Conservation (phyloP, 2,329 filamentous ascomycete species). For the Dothidotthia symphoricarpi region DNA sequence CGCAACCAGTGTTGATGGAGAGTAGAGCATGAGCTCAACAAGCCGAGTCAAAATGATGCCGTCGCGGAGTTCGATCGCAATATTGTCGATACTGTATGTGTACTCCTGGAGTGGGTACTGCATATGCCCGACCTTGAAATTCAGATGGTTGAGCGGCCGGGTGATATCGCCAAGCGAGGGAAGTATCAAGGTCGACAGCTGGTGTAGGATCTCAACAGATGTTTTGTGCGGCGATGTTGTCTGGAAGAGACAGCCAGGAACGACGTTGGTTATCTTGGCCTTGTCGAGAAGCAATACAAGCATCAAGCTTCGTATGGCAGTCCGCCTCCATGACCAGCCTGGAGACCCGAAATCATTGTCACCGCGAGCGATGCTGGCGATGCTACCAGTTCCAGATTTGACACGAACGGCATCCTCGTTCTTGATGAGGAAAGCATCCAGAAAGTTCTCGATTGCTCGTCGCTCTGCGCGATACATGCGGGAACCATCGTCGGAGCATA, state of each 20-base stretch:
- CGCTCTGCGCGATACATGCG: constrained; percentile 39
- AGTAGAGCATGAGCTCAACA: constrained; percentile 57
- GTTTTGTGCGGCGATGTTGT: constrained; percentile 55
- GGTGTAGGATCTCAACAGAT: constrained; percentile 54
- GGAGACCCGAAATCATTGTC: constrained; percentile 45
- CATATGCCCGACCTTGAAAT: constrained; percentile 54
- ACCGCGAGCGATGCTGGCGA: constrained; percentile 40
- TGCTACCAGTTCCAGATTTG: constrained; percentile 40
- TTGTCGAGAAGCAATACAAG: constrained; percentile 60
- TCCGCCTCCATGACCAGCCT: constrained; percentile 55
- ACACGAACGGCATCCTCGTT: constrained; percentile 55
- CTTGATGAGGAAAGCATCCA: constrained; percentile 58
- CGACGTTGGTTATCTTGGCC: constrained; percentile 43
- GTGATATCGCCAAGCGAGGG: constrained; percentile 59
- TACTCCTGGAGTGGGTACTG: constrained; percentile 61
- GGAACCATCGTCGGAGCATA: constrained; percentile 36
- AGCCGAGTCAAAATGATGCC: constrained; percentile 60
- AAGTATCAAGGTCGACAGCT: constrained; percentile 54
- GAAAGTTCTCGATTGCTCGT: constrained; percentile 51
- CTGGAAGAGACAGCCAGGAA: constrained; percentile 52
- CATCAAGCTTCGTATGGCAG: constrained; percentile 59
- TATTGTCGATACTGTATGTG: constrained; percentile 57
- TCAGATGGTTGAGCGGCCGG: constrained; percentile 56
- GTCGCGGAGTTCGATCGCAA: constrained; percentile 62
- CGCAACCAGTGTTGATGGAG: constrained; percentile 29